Base-by-base conservation (phyloP, 73 alveolate genomes). In the Paramecium biaurelia region DNA sequence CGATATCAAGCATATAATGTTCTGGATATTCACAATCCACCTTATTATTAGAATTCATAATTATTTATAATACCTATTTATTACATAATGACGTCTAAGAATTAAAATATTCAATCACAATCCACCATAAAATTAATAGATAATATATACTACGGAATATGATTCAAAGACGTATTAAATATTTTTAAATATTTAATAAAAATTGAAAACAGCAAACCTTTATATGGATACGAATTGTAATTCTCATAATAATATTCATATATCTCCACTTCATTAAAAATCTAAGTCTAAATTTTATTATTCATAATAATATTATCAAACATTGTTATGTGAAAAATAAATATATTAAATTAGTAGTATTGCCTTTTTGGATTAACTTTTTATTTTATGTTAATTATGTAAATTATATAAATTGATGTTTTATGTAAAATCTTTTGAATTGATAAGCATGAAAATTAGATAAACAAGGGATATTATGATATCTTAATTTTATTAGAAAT, bases 21-120 rank as follows among this genome's bases (percentile, higher is more conserved):
- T 72, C 86, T 12, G 86, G 86, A 63, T 63, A 63, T 63, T 63
- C 84, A 63, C 84, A 63, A 26, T 63, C 84, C 15, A 63, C 84
- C 45, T 63, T 63, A 63, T 63, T 38, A 63, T 63, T 63, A 10
- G 41, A 63, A 63, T 63, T 63, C 84, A 63, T 63, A 14, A 12
- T 63, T 63, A 63, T 63, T n/a, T 63, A 63, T 63, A 63, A 63
- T 63, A 63, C 84, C 84, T 63, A 32, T 30, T 53, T 53, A 53
- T 53, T 53, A 63, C 7, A 30, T 32, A 63, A 63, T 63, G 84
- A 63, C 84, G 84, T 63, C 84, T 63, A 63, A 53, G 68, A 53
- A 53, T 53, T 53, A 53, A 53, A 63, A 63, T 63, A 63, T 32
- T 26, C 84, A 63, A 63, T 63, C 84, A 30, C 41, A 63, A 63